Evolutionary conservation across 768 basidiomycete genomes (phyloP).

Genomic region (Suillus plorans): DNA sequence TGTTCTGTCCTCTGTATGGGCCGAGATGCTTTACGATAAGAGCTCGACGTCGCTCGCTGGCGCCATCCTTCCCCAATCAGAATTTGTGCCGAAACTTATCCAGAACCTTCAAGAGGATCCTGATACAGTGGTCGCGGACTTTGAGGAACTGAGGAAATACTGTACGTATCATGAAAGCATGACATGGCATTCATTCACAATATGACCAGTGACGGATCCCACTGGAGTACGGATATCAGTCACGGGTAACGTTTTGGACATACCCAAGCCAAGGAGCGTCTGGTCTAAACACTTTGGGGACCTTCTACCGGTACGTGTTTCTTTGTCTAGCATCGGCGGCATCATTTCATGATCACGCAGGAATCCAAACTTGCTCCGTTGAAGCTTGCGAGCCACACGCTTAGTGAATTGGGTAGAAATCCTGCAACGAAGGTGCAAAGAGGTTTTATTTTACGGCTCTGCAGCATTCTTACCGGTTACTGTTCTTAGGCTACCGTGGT

Average conservation of each 20-base stretch:
- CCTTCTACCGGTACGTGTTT: conserved; percentile 52
- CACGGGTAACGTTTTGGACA: conserved; percentile 75
- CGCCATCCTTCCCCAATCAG: conserved; percentile 69
- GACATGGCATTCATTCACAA: conserved; percentile 2
- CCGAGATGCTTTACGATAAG: conserved; percentile 64
- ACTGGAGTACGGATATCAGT: conserved; percentile 86
- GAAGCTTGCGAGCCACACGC: conserved; percentile 61
- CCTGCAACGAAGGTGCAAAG: conserved; percentile 65
- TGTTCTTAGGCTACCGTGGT: conserved; percentile 71
- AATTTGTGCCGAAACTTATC: conserved; percentile 75
- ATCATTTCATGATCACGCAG: conserved; percentile 30
- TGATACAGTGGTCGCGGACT: conserved; percentile 64
- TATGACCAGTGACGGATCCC: conserved; percentile 70
- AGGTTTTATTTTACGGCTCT: background rate
- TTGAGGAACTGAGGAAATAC: conserved; percentile 69
- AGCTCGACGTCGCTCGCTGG: conserved; percentile 67
- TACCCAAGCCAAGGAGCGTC: conserved; percentile 69
- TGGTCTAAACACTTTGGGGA: conserved; percentile 72
- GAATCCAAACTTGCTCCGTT: conserved; percentile 61
- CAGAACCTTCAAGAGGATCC: conserved; percentile 74
- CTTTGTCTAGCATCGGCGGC: background rate
- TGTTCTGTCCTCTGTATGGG: conserved; percentile 72
- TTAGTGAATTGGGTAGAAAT: conserved; percentile 72
- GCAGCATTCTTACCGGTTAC: conserved; percentile 8
- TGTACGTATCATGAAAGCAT: conserved; percentile 44